phyloP scores from a whole-genome alignment of 1,284 basidiomycete genomes.

The Phaffia rhodozyma region DNA sequence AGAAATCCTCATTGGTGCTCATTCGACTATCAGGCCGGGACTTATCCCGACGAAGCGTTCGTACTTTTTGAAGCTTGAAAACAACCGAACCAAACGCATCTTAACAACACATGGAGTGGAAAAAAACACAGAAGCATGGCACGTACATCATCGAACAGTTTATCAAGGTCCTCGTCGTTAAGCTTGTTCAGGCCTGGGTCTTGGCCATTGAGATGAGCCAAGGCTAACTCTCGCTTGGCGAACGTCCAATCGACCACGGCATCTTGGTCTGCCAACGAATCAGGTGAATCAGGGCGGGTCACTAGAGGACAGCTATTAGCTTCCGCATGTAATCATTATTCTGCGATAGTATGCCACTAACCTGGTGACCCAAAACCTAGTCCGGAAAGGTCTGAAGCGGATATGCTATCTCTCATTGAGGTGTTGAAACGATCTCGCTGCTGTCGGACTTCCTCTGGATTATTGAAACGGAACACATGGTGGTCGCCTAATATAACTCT shows the following conservation, averaged over 20 bases:
- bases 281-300: slow-evolving; percentile 59
- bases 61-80: slow-evolving; percentile 54
- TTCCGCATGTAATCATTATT: slow-evolving; percentile 3
- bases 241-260: slow-evolving; percentile 85
- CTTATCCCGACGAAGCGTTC: slow-evolving; percentile 58
- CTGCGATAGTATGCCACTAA: slow-evolving; percentile 30
- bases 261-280: slow-evolving; percentile 44
- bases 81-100: not conserved
- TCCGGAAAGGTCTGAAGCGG: slow-evolving; percentile 50
- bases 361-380: slow-evolving; percentile 27
- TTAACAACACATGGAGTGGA: not conserved
- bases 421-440: slow-evolving; percentile 64
- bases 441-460: slow-evolving; percentile 86
- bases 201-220: slow-evolving; percentile 59
- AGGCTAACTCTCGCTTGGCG: slow-evolving; percentile 79
- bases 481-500: slow-evolving; percentile 94
- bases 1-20: slow-evolving; percentile 62
- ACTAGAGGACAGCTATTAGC: slow-evolving; percentile 2
- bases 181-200: slow-evolving; percentile 80
- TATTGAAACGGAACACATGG: slow-evolving; percentile 96
- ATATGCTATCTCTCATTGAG: slow-evolving; percentile 50
- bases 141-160: slow-evolving; percentile 57
- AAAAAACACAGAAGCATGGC: not conserved
- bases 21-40: slow-evolving; percentile 27
- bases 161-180: slow-evolving; percentile 84